Percentiles rank a stretch among this genome's conserved stretches.
Conservation (phyloP, 768 basidiomycete species). For the Auricularia auricula-judae region DNA sequence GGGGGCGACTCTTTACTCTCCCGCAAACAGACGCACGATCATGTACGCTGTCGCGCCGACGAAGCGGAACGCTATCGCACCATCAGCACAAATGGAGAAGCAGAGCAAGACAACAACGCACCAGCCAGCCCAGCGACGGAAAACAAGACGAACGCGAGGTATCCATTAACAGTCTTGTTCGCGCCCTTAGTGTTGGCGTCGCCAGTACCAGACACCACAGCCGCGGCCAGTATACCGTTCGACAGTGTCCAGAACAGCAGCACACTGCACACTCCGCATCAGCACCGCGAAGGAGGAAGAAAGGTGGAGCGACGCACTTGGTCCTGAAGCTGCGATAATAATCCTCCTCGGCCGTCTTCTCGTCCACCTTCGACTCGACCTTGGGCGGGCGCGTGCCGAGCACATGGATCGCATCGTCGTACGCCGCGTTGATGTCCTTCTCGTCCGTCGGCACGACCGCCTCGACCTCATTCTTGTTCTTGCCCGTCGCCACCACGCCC, state of each 20-base stretch:
- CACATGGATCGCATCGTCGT: slow-evolving; percentile 84
- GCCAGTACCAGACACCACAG: slow-evolving; percentile 54
- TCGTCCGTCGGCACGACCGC: slow-evolving; percentile 77
- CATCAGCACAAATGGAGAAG: not conserved
- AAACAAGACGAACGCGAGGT: slow-evolving; percentile 82
- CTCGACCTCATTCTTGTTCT: slow-evolving; percentile 73
- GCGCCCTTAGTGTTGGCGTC: slow-evolving; percentile 12
- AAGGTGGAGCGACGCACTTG: slow-evolving; percentile 35
- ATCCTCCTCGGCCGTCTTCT: slow-evolving; percentile 62
- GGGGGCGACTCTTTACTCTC: slow-evolving; percentile 43
- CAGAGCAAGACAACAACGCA: slow-evolving; percentile 29
- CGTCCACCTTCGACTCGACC: slow-evolving; percentile 50
- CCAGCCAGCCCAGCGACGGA: slow-evolving; percentile 81
- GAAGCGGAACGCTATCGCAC: slow-evolving; percentile 63
- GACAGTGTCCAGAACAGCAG: slow-evolving; percentile 81
- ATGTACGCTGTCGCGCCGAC: slow-evolving; percentile 74
- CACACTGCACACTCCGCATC: slow-evolving; percentile 30
- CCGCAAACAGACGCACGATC: slow-evolving; percentile 77
- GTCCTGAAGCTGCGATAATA: slow-evolving; percentile 86
- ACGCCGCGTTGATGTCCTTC: slow-evolving; percentile 80
- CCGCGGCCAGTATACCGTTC: slow-evolving; percentile 68
- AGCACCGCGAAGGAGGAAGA: not conserved
- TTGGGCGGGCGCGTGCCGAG: slow-evolving; percentile 71
- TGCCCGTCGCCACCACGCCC: slow-evolving; percentile 56
- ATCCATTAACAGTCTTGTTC: slow-evolving; percentile 54